Conservation (phyloP, 2,329 filamentous ascomycete genomes). For the Monilinia fructigena region DNA sequence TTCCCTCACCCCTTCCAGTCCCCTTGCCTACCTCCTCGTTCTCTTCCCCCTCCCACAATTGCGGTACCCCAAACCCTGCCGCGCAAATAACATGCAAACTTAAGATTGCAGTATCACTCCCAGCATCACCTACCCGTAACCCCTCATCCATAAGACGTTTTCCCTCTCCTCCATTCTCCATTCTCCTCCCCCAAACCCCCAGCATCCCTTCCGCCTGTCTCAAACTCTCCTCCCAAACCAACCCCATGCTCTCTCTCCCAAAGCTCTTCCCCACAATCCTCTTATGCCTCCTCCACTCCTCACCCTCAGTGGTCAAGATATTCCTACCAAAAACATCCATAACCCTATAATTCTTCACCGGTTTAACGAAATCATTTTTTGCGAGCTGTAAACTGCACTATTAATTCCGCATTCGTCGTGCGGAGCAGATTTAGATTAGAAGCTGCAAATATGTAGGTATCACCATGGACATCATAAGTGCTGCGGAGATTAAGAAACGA, state of each 20-base stretch:
- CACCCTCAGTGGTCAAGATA: constrained; percentile 39
- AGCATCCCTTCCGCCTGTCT: constrained; percentile 48
- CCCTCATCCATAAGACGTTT: constrained; percentile 17
- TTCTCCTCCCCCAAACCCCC: constrained; percentile 48
- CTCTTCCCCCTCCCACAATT: constrained; percentile 43
- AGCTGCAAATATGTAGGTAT: constrained; percentile 36
- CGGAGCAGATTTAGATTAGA: constrained; percentile 31
- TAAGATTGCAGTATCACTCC: constrained; percentile 49
- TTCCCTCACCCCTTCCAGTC: neutral
- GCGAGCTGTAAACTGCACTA: constrained; percentile 34
- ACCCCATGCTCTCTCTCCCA: constrained; percentile 49
- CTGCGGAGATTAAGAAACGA: constrained; percentile 25
- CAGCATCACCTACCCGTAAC: constrained; percentile 44
- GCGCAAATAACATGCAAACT: constrained; percentile 54
- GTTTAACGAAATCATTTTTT: constrained; percentile 39
- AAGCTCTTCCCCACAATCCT: constrained; percentile 40
- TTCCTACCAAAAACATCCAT: constrained; percentile 39
- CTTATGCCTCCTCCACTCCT: constrained; percentile 39
- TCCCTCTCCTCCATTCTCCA: constrained; percentile 43
- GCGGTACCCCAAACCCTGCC: constrained; percentile 48
- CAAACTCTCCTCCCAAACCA: constrained; percentile 47
- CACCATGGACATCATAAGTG: constrained; percentile 29
- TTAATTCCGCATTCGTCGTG: constrained; percentile 35
- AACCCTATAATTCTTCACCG: constrained; percentile 36
- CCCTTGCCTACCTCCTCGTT: neutral